Conservation (phyloP, 768 basidiomycete genomes). For the Podaxis mareebaensis region DNA sequence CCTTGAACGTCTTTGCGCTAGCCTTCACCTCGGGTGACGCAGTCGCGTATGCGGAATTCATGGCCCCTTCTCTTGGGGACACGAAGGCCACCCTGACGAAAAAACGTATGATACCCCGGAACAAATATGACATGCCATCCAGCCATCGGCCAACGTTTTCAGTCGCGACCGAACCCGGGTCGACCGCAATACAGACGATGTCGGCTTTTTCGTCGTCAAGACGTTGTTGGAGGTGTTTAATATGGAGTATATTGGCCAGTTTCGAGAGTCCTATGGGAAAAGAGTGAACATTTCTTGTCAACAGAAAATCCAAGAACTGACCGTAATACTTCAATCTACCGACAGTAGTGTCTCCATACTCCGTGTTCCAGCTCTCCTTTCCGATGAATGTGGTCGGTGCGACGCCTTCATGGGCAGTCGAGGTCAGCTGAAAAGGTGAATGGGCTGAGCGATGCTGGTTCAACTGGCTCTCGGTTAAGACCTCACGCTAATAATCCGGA, state of each 20-base stretch:
- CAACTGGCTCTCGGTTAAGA: constrained; percentile 4
- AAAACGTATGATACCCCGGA: constrained; percentile 14
- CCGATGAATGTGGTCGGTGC: constrained; percentile 27
- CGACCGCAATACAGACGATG: constrained; percentile 39
- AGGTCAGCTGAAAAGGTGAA: constrained; percentile 30
- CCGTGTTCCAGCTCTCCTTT: constrained; percentile 36
- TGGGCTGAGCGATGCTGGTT: background rate
- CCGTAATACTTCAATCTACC: constrained; percentile 32
- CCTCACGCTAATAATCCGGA: constrained; percentile 59
- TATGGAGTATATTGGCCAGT: constrained; percentile 50
- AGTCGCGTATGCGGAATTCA: constrained; percentile 40
- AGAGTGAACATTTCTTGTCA: background rate
- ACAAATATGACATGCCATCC: constrained; percentile 7
- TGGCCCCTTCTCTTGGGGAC: constrained; percentile 31
- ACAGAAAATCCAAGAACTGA: constrained; percentile 17
- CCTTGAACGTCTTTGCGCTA: constrained; percentile 34
- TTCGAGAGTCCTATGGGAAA: constrained; percentile 29
- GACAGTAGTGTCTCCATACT: constrained; percentile 27
- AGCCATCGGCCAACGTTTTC: constrained; percentile 18
- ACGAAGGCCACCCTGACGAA: constrained; percentile 20
- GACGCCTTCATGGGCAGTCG: constrained; percentile 26
- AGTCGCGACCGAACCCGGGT: constrained; percentile 44
- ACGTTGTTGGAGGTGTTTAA: constrained; percentile 48
- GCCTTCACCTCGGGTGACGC: constrained; percentile 34
- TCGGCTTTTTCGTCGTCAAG: constrained; percentile 36